These are phyloP conservation scores for Pythium grandisporangium DNA, from an alignment of 352 stramenopile species.

Conservation along the genomic window DNA sequence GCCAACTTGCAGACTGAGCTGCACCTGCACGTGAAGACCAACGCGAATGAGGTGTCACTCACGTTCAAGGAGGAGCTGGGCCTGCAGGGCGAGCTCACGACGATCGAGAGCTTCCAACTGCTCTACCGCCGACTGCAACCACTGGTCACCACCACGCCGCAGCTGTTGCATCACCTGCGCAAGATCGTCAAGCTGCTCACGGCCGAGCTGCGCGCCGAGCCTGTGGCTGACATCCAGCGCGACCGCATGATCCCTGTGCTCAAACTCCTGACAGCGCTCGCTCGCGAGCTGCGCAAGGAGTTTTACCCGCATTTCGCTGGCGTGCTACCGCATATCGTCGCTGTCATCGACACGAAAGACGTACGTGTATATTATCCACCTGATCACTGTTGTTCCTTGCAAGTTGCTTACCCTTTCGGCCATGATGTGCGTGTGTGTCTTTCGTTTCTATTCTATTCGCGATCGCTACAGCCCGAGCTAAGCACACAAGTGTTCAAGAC, in stretches of 20 bases:
- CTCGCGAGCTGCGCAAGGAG: constrained; percentile 74
- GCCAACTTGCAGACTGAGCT: constrained; percentile 70
- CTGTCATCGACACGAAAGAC: constrained; percentile 80
- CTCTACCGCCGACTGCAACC: constrained; percentile 61
- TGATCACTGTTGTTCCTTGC: too few relatives aligned
- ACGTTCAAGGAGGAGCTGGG: constrained; percentile 76
- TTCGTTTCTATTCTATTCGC: neutral
- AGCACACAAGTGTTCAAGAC: constrained; percentile 90
- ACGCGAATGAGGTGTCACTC: constrained; percentile 44
- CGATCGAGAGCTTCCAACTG: constrained; percentile 72
- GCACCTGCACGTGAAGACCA: constrained; percentile 76
- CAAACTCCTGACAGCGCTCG: constrained; percentile 75
- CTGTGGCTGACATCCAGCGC: constrained; percentile 47
- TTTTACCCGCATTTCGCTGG: constrained; percentile 79
- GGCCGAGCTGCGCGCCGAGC: constrained; percentile 41
- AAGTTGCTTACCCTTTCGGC: too few relatives aligned
- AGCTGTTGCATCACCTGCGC: constrained; percentile 71
- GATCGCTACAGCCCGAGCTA: constrained; percentile 67
- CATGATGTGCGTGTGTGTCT: neutral
- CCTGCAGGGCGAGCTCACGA: constrained; percentile 77
- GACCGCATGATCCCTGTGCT: constrained; percentile 66
- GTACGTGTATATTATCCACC: too few relatives aligned
- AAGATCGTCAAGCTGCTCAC: constrained; percentile 61
- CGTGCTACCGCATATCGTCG: constrained; percentile 54
- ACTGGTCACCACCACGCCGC: constrained; percentile 72